Conservation (phyloP, 1,139 yeast genomes). For the Yamadazyma triangularis region DNA sequence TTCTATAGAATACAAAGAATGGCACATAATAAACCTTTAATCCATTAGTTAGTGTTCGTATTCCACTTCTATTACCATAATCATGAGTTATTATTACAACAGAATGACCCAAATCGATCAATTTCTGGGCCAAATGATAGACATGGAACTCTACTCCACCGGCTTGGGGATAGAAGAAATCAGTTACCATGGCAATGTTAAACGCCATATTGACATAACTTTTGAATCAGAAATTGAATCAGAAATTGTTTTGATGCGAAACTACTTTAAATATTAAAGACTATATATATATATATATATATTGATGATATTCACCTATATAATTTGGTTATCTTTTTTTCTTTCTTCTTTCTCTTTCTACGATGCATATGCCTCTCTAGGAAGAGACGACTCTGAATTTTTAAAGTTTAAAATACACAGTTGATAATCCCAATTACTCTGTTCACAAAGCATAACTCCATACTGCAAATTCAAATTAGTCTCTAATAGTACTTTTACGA, state of each 20-base stretch:
- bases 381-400: constrained; percentile 48
- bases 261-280: not conserved
- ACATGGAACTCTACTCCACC: constrained; percentile 98
- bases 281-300: not conserved
- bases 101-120: constrained; percentile 81
- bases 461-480: constrained; percentile 77
- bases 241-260: not conserved
- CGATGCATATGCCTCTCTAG: constrained; percentile 34
- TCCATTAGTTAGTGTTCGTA: constrained; percentile 82
- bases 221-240: no score
- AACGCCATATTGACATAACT: not conserved
- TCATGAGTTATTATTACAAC: constrained; percentile 91
- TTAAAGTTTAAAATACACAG: constrained; percentile 69
- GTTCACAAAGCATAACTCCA: constrained; percentile 82
- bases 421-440: constrained; percentile 79
- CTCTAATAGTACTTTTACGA: constrained; percentile 61
- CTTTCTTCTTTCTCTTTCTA: constrained; percentile 1
- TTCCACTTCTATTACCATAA: constrained; percentile 77
- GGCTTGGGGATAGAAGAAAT: constrained; percentile 96
- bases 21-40: constrained; percentile 92
- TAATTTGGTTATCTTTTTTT: no score
- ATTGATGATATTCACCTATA: constrained; percentile 1
- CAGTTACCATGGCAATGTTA: constrained; percentile 80
- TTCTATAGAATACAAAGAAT: constrained; percentile 69
- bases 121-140: constrained; percentile 72